Base-by-base conservation (phyloP, 805 yeast genomes). In the Suhomyces emberorum region DNA sequence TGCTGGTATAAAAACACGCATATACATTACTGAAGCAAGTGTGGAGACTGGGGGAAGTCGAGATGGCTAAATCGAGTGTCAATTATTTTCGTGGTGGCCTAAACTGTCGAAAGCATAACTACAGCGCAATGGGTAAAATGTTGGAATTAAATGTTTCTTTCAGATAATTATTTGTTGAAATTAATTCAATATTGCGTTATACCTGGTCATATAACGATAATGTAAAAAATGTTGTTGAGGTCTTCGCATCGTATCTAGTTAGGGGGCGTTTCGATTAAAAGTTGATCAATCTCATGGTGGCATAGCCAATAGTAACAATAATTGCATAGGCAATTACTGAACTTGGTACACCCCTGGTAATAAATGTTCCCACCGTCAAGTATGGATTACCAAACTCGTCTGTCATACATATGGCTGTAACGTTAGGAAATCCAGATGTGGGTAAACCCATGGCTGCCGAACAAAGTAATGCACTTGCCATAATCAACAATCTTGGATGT, bases 381-480 rank as follows among this genome's bases (percentile, higher is more conserved):
- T 66, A 66, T 12, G 63, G 56, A 38, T 60, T 57, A 2, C 71
- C 71, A 28, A 65, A 53, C 46, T 65, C 69, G 43, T 66, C 72
- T 2, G 65, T 57, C 70, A 65, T 62, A 35, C 67, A 57, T 31
- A 66, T 63, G 9, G 71, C 72, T 5, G 71, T 66, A 18, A 66
- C 71, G 30, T 66, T 66, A 17, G 72, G 72, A 52, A 66, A 66
- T 1, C 72, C 72, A 3, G 69, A 63, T 0, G 71, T 65, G 7
- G 71, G 71, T 46, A 66, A 61, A 17, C 69, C 72, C 72, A 66
- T 66, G 18, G 71, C 72, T n/a, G 61, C 68, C 3, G 70, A 64
- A 24, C 68, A 63, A 33, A 65, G 46, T 40, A 66, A 57, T 3
- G 70, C 69, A 37, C 64, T 57, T 34, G 65, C 69, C 70, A 66